phyloP scores from a whole-genome alignment of 306 rosid species.

The Citrullus mucosospermus region DNA sequence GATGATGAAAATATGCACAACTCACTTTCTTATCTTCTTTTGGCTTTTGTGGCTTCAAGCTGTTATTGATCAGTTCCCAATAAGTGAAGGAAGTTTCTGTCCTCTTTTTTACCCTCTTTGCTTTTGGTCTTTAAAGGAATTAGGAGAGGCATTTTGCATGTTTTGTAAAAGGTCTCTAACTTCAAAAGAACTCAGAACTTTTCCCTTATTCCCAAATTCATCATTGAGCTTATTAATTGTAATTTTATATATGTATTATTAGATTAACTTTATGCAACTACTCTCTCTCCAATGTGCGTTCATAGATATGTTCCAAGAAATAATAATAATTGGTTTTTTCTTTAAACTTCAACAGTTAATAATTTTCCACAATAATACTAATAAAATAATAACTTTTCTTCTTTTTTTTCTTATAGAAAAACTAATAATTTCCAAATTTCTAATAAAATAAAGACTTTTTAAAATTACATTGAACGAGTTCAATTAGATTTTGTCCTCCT shows the following conservation, averaged over 20 bases:
- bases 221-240: neutral
- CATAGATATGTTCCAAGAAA: neutral
- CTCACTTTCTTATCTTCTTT: neutral
- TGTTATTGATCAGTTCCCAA: neutral
- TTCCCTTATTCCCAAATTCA: neutral
- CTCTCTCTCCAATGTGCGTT: neutral
- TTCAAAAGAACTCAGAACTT: neutral
- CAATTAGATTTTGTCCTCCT: neutral
- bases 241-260: neutral
- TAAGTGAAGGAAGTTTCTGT: neutral
- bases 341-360: no score
- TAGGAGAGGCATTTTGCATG: neutral
- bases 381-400: no score
- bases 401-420: no score
- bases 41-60: neutral
- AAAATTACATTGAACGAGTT: neutral
- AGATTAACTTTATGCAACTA: neutral
- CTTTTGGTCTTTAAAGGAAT: neutral
- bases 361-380: no score
- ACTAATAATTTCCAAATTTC: no score
- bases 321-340: no score
- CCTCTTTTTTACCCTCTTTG: neutral
- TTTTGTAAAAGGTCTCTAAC: neutral
- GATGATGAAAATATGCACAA: no score
- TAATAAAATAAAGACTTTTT: neutral